Evolutionary conservation across 495 filamentous ascomycete genomes (phyloP).

Genomic region (Xylaria intraflava): DNA sequence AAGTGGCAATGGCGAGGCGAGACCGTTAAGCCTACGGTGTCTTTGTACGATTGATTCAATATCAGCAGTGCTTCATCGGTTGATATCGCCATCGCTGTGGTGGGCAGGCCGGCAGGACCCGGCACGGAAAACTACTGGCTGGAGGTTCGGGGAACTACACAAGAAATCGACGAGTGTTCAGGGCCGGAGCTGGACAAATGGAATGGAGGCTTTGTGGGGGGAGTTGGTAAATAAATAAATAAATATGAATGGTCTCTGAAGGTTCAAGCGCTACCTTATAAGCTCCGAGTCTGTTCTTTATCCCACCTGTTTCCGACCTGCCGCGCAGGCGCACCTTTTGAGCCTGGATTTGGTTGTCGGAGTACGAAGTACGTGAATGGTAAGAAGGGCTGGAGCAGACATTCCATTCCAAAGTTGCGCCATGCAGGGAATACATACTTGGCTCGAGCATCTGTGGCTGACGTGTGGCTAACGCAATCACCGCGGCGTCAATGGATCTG

Average conservation of each 20-base stretch:
- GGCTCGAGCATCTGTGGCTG: neutral
- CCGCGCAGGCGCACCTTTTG: no score
- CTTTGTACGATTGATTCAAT: conserved; percentile 40
- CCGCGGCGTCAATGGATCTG: neutral
- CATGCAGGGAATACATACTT: no score
- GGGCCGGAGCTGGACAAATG: neutral
- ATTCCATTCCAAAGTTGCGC: no score
- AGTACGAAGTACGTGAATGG: no score
- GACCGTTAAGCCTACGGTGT: conserved; percentile 33
- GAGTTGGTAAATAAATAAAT: neutral
- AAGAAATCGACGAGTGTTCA: neutral
- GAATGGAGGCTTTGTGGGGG: neutral
- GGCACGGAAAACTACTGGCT: neutral
- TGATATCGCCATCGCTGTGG: conserved; percentile 29
- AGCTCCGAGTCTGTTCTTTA: no score
- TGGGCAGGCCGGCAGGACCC: neutral
- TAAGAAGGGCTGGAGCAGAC: no score
- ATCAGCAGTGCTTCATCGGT: conserved; percentile 33
- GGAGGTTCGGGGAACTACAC: neutral
- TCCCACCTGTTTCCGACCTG: no score
- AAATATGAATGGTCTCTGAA: neutral
- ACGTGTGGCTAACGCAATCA: neutral
- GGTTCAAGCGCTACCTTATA: no score
- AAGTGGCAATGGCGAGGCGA: neutral
- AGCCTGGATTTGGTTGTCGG: no score